Evolutionary conservation across 495 filamentous ascomycete species (phyloP).

Genomic region (Penicillium samsonianum): DNA sequence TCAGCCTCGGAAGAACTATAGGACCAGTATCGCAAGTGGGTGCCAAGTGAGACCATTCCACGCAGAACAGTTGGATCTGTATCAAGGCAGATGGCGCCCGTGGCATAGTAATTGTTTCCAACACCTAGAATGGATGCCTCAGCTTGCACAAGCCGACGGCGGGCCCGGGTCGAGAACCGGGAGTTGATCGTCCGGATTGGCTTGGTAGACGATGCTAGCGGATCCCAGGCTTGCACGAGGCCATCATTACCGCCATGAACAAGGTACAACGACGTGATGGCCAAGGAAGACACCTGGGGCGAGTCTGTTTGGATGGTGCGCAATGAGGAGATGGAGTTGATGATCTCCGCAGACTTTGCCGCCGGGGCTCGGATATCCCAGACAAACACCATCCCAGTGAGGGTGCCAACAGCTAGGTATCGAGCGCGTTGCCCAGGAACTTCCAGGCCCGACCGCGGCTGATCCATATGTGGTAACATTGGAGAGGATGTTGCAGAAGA

Average conservation of each 20-base stretch:
- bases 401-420: conserved; percentile 78
- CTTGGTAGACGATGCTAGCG: conserved; percentile 73
- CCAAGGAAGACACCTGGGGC: conserved; percentile 82
- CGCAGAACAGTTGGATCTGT: conserved; percentile 86
- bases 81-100: conserved; percentile 81
- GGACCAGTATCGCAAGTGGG: conserved; percentile 87
- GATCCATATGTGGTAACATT: conserved; percentile 48
- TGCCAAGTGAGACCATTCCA: conserved; percentile 87
- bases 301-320: conserved; percentile 89
- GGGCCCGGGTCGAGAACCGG: conserved; percentile 77
- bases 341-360: conserved; percentile 48
- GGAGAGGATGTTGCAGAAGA: conserved; percentile 64
- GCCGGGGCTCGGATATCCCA: conserved; percentile 80
- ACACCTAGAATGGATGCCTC: conserved; percentile 65
- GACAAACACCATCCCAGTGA: conserved; percentile 71
- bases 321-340: conserved; percentile 63
- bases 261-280: conserved; percentile 80
- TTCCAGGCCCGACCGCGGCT: conserved; percentile 43
- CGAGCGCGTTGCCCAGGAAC: conserved; percentile 85
- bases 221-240: conserved; percentile 96
- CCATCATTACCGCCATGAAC: conserved; percentile 95
- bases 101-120: conserved; percentile 78
- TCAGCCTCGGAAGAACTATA: conserved; percentile 75
- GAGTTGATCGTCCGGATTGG: conserved; percentile 90
- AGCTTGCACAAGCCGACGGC: conserved; percentile 70